Conservation (phyloP, 2,329 filamentous ascomycete genomes). For the Emericellopsis atlantica region DNA sequence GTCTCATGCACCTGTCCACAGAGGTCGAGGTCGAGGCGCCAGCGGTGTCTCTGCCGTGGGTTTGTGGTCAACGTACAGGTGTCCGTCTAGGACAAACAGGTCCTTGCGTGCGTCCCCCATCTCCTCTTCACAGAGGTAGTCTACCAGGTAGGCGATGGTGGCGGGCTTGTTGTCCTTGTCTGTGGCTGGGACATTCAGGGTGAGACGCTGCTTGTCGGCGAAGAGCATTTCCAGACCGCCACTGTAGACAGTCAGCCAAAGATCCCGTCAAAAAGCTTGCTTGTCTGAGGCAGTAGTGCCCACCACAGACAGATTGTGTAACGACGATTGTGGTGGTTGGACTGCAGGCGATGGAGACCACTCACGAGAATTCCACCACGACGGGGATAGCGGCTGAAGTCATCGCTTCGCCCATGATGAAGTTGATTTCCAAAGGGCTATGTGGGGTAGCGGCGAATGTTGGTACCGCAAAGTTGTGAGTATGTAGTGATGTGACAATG, state of each 20-base stretch:
- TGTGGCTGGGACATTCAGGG: slow-evolving; percentile 52
- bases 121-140: slow-evolving; percentile 63
- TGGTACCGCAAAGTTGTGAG: background rate
- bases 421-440: background rate
- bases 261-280: background rate
- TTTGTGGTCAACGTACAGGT: slow-evolving; percentile 56
- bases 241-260: slow-evolving; percentile 27
- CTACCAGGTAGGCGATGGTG: slow-evolving; percentile 65
- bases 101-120: slow-evolving; percentile 83
- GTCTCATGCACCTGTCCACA: background rate
- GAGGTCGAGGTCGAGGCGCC: background rate
- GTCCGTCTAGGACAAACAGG: slow-evolving; percentile 75
- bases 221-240: slow-evolving; percentile 94
- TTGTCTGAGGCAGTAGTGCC: too few species aligned
- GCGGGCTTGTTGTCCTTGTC: slow-evolving; percentile 46
- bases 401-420: slow-evolving; percentile 5
- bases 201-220: slow-evolving; percentile 64
- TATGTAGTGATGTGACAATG: background rate
- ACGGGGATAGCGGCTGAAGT: slow-evolving; percentile 32
- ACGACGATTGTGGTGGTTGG: too few species aligned
- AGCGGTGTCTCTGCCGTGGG: too few species aligned
- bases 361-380: slow-evolving; percentile 58
- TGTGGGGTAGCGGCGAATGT: background rate
- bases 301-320: too few species aligned
- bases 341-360: slow-evolving; percentile 3